phyloP scores from a whole-genome alignment of 2,329 filamentous ascomycete genomes.

The Talaromyces marneffei region DNA sequence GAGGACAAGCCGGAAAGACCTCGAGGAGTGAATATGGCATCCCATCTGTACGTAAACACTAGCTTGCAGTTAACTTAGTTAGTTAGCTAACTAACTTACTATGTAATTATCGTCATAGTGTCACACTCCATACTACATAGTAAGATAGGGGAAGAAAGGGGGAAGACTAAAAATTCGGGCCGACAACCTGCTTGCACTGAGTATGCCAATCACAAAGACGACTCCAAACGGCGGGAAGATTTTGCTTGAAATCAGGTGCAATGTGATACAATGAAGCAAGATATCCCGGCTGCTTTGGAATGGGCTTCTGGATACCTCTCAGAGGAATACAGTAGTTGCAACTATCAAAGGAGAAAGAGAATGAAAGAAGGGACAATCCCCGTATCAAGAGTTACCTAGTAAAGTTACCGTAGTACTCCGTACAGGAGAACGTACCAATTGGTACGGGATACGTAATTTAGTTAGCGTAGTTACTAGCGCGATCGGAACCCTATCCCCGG shows the following conservation, averaged over 20 bases:
- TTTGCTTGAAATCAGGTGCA: neutral
- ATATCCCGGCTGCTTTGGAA: neutral
- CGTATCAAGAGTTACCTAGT: neutral
- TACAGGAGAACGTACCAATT: neutral
- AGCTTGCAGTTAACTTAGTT: neutral
- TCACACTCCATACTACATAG: neutral
- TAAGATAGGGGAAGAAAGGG: neutral
- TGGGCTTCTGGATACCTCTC: neutral
- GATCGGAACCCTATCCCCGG: constrained; percentile 15
- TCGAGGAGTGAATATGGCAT: neutral
- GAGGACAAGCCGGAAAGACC: neutral
- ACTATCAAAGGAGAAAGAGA: neutral
- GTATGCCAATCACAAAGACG: neutral
- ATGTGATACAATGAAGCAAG: neutral
- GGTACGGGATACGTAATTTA: neutral
- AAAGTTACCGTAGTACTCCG: no score
- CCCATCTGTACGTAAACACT: neutral
- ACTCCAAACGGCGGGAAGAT: neutral
- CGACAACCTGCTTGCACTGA: neutral
- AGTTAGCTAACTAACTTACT: neutral
- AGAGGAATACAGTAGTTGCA: neutral
- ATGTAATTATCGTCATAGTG: neutral
- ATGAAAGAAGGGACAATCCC: neutral
- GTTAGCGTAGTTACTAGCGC: neutral
- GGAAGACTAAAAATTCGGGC: neutral